Conservation (phyloP, 345 rosid genomes). For the Streptanthus diversifolius region DNA sequence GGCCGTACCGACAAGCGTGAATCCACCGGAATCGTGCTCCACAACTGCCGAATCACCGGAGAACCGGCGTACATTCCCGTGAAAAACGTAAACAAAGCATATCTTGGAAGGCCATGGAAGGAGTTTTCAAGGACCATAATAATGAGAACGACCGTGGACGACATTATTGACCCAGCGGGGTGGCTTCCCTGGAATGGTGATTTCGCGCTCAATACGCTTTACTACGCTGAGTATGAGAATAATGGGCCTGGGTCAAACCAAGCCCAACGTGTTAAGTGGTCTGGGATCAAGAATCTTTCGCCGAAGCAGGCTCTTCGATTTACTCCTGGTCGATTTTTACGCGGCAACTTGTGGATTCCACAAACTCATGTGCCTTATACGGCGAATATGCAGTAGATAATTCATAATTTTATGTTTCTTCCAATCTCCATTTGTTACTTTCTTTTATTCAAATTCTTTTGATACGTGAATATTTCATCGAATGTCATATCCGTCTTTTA, state of each 20-base stretch:
- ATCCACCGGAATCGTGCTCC: constrained; percentile 13
- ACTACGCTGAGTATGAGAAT: constrained; percentile 44
- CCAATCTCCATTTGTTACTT: too few species aligned
- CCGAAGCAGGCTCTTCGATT: constrained; percentile 26
- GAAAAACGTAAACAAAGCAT: constrained; percentile 27
- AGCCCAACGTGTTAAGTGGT: constrained; percentile 27
- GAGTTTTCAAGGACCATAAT: constrained; percentile 49
- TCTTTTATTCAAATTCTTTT: too few species aligned
- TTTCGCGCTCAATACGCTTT: constrained; percentile 45
- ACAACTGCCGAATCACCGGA: constrained; percentile 18
- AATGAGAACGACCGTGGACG: constrained; percentile 45
- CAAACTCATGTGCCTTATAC: constrained; percentile 44
- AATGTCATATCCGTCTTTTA: background rate
- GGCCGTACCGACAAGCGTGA: constrained; percentile 6
- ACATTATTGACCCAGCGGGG: constrained; percentile 54
- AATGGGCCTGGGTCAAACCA: constrained; percentile 17
- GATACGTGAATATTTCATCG: background rate
- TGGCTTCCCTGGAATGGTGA: constrained; percentile 51
- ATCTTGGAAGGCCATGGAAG: constrained; percentile 77
- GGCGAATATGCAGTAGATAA: constrained; percentile 31
- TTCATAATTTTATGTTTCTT: background rate
- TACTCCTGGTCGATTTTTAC: constrained; percentile 36
- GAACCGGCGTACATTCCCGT: constrained; percentile 24
- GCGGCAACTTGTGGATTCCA: constrained; percentile 48
- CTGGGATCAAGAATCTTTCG: constrained; percentile 34